These are phyloP conservation scores for Litchi chinensis DNA, from an alignment of 345 rosid genomes.

Conservation along the genomic window DNA sequence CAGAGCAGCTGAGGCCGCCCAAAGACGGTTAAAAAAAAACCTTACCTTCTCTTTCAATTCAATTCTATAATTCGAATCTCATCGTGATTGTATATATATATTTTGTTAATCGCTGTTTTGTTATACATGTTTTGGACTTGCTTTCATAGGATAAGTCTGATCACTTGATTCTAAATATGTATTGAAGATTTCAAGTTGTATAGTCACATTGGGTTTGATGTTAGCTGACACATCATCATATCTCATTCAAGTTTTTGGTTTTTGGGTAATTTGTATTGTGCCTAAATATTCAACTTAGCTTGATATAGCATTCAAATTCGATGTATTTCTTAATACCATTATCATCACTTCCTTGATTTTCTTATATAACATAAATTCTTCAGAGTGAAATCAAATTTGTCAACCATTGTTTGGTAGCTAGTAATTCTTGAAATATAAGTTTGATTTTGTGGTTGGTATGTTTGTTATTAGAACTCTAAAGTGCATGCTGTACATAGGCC, in stretches of 20 bases:
- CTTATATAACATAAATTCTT: too few species aligned
- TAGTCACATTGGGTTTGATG: neutral
- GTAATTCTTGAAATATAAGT: neutral
- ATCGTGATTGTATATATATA: neutral
- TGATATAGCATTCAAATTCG: too few species aligned
- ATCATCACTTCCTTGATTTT: too few species aligned
- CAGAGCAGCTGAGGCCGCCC: constrained; percentile 97
- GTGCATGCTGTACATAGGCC: neutral
- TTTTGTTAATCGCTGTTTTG: neutral
- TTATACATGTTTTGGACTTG: neutral
- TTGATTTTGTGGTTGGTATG: neutral
- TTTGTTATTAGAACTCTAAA: neutral
- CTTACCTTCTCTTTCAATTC: neutral
- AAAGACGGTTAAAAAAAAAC: constrained; percentile 53
- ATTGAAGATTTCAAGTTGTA: neutral
- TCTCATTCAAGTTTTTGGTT: too few species aligned
- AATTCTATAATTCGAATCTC: neutral
- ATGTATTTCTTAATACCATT: too few species aligned
- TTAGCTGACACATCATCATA: neutral
- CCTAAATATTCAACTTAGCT: too few species aligned
- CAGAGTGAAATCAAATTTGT: too few species aligned
- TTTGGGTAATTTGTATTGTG: too few species aligned
- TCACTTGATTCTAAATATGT: neutral
- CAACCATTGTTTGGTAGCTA: neutral
- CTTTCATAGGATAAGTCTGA: neutral